Conservation (phyloP, 495 filamentous ascomycete genomes). For the Podospora sp. region DNA sequence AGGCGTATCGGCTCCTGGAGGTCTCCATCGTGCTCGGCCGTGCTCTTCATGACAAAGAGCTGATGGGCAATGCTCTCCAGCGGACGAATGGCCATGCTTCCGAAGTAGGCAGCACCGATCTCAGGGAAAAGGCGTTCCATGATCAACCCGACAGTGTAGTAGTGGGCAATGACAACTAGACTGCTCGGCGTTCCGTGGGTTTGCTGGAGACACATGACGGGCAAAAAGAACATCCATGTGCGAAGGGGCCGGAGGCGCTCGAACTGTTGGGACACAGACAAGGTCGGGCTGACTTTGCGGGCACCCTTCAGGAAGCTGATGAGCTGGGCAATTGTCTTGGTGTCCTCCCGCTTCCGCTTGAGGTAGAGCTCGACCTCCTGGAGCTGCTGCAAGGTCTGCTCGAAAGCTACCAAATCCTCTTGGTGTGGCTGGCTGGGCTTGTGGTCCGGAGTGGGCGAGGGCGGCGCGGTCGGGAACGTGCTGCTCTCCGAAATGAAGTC, state of each 20-base stretch:
- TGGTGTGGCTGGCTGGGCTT: conserved; percentile 60
- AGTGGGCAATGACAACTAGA: conserved; percentile 83
- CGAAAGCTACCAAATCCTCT: conserved; percentile 69
- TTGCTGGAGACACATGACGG: conserved; percentile 65
- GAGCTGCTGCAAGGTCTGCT: conserved; percentile 67
- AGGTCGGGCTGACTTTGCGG: conserved; percentile 70
- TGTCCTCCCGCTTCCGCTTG: conserved; percentile 71
- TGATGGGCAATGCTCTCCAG: conserved; percentile 77
- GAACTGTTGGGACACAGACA: conserved; percentile 79
- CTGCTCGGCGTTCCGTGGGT: conserved; percentile 62
- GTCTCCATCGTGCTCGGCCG: conserved; percentile 46
- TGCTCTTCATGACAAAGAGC: conserved; percentile 53
- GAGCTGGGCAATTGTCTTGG: conserved; percentile 74
- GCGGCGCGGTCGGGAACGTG: conserved; percentile 64
- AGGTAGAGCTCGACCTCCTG: conserved; percentile 71
- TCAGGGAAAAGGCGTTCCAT: conserved; percentile 92
- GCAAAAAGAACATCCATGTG: conserved; percentile 94
- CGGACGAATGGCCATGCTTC: conserved; percentile 70
- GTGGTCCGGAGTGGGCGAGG: conserved; percentile 60
- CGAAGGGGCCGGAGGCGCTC: conserved; percentile 82
- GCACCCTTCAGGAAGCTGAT: conserved; percentile 79
- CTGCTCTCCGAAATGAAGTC: conserved; percentile 79
- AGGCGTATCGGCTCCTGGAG: conserved; percentile 55
- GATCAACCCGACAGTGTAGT: conserved; percentile 83
- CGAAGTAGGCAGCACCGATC: conserved; percentile 83